Conservation (phyloP, 306 rosid genomes). For the Ziziphus jujuba region DNA sequence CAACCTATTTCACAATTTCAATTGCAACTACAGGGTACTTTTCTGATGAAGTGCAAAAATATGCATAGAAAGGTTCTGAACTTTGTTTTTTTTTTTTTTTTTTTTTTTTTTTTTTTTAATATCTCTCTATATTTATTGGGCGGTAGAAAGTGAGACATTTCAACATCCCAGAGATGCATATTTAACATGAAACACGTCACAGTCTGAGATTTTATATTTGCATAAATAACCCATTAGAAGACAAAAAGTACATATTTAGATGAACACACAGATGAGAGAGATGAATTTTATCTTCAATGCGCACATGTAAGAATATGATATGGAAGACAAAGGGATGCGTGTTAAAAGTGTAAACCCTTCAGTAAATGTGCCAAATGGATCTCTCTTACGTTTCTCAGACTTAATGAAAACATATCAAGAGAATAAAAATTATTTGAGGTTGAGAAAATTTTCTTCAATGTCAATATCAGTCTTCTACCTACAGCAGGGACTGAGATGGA, state of each 20-base stretch:
- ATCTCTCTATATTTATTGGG: neutral
- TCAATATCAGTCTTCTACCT: conserved; percentile 17
- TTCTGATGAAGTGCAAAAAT: neutral
- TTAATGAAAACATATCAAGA: conserved; percentile 7
- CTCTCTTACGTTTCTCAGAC: conserved; percentile 1
- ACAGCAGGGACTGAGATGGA: neutral
- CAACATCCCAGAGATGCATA: conserved; percentile 7
- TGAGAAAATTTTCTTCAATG: conserved; percentile 3
- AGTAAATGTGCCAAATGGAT: conserved; percentile 9
- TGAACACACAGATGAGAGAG: neutral
- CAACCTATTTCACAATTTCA: neutral
- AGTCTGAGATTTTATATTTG: conserved; percentile 1
- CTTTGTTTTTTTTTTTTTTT: neutral
- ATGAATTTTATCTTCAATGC: neutral
- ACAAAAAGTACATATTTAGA: conserved; percentile 19
- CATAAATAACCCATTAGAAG: neutral
- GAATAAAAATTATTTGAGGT: neutral
- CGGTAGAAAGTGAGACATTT: conserved; percentile 19
- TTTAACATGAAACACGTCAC: conserved; percentile 8
- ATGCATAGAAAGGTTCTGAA: neutral
- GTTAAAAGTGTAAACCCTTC: conserved; percentile 10
- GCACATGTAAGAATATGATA: conserved; percentile 5
- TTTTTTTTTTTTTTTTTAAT: no score
- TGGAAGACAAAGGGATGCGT: conserved; percentile 26
- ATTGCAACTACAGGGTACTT: neutral